Percentiles rank a stretch among this genome's conserved stretches.
phyloP scores from a whole-genome alignment of 371 early-diverging fungal species.

The Fennellomyces sp. region DNA sequence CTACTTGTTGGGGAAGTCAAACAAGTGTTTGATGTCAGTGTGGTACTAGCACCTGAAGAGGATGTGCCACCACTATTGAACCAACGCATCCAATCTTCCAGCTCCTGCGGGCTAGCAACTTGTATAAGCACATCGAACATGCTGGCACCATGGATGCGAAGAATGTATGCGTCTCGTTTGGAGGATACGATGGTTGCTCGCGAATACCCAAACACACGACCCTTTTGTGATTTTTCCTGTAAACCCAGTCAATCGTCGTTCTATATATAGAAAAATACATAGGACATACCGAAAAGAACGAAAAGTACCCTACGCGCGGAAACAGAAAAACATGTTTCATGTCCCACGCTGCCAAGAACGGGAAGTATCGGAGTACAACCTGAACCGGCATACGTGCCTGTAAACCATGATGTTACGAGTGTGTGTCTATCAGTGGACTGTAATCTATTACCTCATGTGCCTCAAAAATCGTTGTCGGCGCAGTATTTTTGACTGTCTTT shows the following conservation, averaged over 20 bases:
- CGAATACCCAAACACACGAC: slow-evolving; percentile 45
- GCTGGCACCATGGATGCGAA: slow-evolving; percentile 45
- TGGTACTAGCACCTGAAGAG: background rate
- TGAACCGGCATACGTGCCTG: slow-evolving; percentile 53
- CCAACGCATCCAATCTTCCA: slow-evolving; percentile 48
- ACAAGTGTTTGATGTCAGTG: slow-evolving; percentile 1
- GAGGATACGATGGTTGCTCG: slow-evolving; percentile 40
- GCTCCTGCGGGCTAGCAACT: slow-evolving; percentile 44
- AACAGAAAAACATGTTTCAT: slow-evolving; percentile 57
- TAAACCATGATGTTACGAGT: too few relatives aligned
- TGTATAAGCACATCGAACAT: slow-evolving; percentile 50
- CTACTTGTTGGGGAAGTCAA: background rate
- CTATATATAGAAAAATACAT: background rate
- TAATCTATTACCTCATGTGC: slow-evolving; percentile 60
- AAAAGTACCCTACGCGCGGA: slow-evolving; percentile 54
- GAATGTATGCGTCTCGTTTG: slow-evolving; percentile 35
- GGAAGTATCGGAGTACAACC: slow-evolving; percentile 44
- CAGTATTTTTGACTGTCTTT: background rate
- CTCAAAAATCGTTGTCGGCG: slow-evolving; percentile 30
- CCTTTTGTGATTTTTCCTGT: slow-evolving; percentile 43
- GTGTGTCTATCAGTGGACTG: too few relatives aligned
- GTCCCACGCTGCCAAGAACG: slow-evolving; percentile 57
- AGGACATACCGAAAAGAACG: slow-evolving; percentile 49
- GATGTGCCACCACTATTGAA: slow-evolving; percentile 21
- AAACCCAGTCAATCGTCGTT: background rate